Evolutionary conservation across 2,329 filamentous ascomycete genomes (phyloP), one percentile per base, ranked within the genome.

Genomic region (Colletotrichum destructivum): DNA sequence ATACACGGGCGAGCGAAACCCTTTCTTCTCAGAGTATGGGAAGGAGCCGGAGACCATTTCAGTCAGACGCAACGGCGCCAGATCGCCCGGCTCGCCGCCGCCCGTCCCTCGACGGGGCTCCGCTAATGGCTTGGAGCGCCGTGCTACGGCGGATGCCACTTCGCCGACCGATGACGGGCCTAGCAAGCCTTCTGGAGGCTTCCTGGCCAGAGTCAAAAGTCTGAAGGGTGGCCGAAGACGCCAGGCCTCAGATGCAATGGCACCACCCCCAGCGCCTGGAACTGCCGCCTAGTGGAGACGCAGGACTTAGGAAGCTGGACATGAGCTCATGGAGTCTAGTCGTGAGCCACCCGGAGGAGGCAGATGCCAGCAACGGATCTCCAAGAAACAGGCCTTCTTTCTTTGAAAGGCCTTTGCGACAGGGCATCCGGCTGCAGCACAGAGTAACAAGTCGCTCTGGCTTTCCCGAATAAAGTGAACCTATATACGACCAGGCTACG

Each of bases 11-110:
- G 89, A 90, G 71, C 84, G 85, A 71, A 97, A 96, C 80, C 94
- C 94, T 0, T 98, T 97, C 84, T 95, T 95, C 80, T 88, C 90
- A 62, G 94, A 98, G 74, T 97, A 93, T 60, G 90, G 81, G 74
- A 88, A 86, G 76, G 87, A 85, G 56, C 83, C 86, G 49, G 89
- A 91, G 57, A 81, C 76, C n/a, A 84, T 89, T 62, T 84, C 80
- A 23, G 83, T 88, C 49, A 83, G 81, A 54, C 78, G 81, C 51
- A 75, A 82, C 73, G 80, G 81, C 42, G 79, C 81, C 18, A 77
- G 75, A 59, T 83, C 85, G 12, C 88, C 90, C 7, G 89, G 87
- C 75, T 92, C 89, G 76, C 91, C 92, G 2, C 88, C 87, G 71
- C 83, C 87, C 15, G 82, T 81, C 23, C 78, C 82, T 5, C 79